Conservation (phyloP, 2,329 filamentous ascomycete genomes). For the Neocucurbitaria cava region DNA sequence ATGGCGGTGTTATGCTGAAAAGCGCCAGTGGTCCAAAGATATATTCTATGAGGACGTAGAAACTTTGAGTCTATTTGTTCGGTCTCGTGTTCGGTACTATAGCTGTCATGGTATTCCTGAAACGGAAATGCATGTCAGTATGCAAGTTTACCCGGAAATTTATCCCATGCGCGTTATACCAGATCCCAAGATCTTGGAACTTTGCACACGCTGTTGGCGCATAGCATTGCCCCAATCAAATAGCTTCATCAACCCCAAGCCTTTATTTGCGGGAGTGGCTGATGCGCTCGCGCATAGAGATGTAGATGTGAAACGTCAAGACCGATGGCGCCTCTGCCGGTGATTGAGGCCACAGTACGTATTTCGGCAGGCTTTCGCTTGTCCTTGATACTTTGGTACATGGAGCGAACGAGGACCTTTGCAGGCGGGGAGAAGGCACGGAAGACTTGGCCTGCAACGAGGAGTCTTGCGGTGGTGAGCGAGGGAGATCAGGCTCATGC, state of each 20-base stretch:
- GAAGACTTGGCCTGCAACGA: no score
- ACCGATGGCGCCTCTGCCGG: conserved; percentile 1
- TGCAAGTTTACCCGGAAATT: conserved; percentile 12
- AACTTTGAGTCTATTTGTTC: neutral
- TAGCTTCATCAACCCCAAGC: neutral
- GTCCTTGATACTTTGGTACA: no score
- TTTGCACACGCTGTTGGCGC: conserved; percentile 9
- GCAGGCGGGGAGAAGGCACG: no score
- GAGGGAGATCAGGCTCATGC: no score
- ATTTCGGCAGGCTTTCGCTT: no score
- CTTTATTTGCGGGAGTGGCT: neutral
- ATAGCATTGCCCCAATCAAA: neutral
- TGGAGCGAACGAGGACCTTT: no score
- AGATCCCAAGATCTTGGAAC: conserved; percentile 10
- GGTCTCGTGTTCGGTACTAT: neutral
- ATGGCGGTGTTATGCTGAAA: no score
- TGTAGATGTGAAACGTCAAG: conserved; percentile 7
- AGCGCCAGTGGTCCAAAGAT: no score
- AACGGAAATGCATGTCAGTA: conserved; percentile 4
- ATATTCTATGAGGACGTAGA: neutral
- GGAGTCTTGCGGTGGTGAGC: no score
- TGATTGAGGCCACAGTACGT: conserved; percentile 1
- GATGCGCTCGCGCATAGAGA: conserved; percentile 7
- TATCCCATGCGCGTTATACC: conserved; percentile 4
- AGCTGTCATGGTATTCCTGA: neutral